These are phyloP conservation scores for Cyanidium caldarium DNA, from an alignment of 23 red algal genomes.

Conservation along the genomic window DNA sequence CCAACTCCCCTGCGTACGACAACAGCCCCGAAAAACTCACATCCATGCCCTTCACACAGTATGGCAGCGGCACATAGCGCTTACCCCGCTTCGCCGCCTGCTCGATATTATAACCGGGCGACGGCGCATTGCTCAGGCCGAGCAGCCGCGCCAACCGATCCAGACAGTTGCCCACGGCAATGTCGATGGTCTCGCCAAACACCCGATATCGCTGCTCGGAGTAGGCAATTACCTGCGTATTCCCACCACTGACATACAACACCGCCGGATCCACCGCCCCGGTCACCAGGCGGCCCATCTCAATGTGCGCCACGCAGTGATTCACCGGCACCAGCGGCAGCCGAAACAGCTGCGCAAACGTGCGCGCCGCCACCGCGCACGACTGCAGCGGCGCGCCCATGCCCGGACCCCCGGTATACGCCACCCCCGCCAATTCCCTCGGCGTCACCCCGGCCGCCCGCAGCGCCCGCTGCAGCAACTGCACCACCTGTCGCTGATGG, in stretches of 20 bases:
- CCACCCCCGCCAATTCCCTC: slow-evolving; percentile 28
- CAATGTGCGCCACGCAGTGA: slow-evolving; percentile 97
- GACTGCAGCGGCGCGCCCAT: slow-evolving; percentile 87
- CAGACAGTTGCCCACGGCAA: slow-evolving; percentile 99
- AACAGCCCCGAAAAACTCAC: slow-evolving; percentile 93
- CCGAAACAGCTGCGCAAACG: slow-evolving; percentile 38
- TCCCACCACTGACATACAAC: slow-evolving; percentile 86
- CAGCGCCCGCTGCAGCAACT: slow-evolving; percentile 46
- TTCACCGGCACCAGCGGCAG: slow-evolving; percentile 77
- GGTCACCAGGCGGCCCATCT: slow-evolving; percentile 96
- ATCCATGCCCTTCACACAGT: slow-evolving; percentile 99
- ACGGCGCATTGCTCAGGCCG: slow-evolving; percentile 71
- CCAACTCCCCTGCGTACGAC: slow-evolving; percentile 36
- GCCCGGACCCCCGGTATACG: slow-evolving; percentile 75
- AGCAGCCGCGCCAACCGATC: slow-evolving; percentile 90
- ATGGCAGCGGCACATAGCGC: slow-evolving; percentile 56
- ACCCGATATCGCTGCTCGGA: slow-evolving; percentile 78
- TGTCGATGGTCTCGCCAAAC: slow-evolving; percentile 99
- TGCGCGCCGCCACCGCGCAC: slow-evolving; percentile 70
- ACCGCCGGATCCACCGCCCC: slow-evolving; percentile 59
- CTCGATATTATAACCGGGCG: slow-evolving; percentile 88
- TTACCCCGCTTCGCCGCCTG: slow-evolving; percentile 49
- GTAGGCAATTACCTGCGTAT: slow-evolving; percentile 96
- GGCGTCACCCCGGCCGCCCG: slow-evolving; percentile 20
- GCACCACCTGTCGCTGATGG: slow-evolving; percentile 63